Percentiles rank a stretch among this genome's conserved stretches.
These are phyloP conservation scores for Fusarium nurragi DNA, from an alignment of 2,329 filamentous ascomycete genomes.

Conservation along the genomic window DNA sequence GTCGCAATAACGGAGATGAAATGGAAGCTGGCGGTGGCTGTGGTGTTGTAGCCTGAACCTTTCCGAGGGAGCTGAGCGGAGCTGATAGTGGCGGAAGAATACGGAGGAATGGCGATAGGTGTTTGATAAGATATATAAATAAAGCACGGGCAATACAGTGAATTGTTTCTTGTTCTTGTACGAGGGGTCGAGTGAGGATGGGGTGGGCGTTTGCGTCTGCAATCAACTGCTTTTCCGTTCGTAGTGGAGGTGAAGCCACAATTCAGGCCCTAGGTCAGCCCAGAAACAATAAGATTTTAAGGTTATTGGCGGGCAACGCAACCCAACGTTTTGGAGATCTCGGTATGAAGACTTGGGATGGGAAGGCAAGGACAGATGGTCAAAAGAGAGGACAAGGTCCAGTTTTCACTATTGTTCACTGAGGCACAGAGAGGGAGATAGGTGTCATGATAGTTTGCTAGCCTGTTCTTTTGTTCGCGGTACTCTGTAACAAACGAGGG, in stretches of 20 bases:
- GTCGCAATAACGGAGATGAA: constrained; percentile 1
- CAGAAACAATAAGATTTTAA: constrained; percentile 39
- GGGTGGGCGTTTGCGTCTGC: constrained; percentile 20
- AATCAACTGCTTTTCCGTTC: constrained; percentile 6
- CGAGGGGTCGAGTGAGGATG: constrained; percentile 20
- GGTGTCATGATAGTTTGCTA: constrained; percentile 8
- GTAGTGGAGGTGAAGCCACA: constrained; percentile 29
- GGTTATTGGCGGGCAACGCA: constrained; percentile 37
- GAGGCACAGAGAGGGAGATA: constrained; percentile 17
- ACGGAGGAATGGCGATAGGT: constrained; percentile 1
- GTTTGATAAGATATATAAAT: neutral
- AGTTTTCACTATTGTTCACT: constrained; percentile 17
- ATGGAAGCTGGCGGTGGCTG: constrained; percentile 5
- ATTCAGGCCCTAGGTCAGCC: constrained; percentile 34
- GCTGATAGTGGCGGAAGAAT: constrained; percentile 13
- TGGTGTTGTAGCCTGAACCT: constrained; percentile 20
- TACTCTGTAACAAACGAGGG: constrained; percentile 13
- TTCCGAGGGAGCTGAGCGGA: constrained; percentile 9
- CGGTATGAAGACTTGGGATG: constrained; percentile 7
- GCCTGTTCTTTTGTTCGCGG: constrained; percentile 7
- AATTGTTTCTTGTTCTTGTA: constrained; percentile 15
- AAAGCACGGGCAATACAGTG: constrained; percentile 1
- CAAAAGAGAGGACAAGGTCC: neutral
- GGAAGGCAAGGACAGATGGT: neutral
- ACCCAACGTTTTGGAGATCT: constrained; percentile 33